Percentiles rank a stretch among this genome's conserved stretches.
Conservation (phyloP, 805 yeast species). For the Zygotorulaspora florentina region DNA sequence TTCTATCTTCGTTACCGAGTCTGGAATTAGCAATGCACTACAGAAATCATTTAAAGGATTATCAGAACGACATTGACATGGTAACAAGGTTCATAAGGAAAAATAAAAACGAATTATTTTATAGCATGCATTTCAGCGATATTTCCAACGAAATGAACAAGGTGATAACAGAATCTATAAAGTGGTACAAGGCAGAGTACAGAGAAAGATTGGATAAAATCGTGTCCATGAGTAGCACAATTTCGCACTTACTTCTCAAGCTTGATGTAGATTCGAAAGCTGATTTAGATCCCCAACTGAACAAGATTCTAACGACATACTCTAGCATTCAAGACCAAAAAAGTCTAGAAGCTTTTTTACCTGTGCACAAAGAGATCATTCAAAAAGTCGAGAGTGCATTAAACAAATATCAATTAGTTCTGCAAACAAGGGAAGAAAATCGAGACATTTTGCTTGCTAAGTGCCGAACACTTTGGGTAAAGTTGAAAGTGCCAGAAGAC, state of each 20-base stretch:
- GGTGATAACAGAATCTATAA: conserved; percentile 7
- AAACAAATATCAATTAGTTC: conserved; percentile 21
- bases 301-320: conserved; percentile 2
- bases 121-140: conserved; percentile 20
- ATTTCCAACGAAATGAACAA: conserved; percentile 13
- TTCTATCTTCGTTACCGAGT: conserved; percentile 19
- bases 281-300: conserved; percentile 12
- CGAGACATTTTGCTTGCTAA: conserved; percentile 31
- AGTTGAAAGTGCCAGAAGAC: conserved; percentile 46
- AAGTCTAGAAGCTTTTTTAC: background rate
- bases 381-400: conserved; percentile 15
- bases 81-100: conserved; percentile 19
- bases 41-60: conserved; percentile 2
- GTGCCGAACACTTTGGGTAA: conserved; percentile 53
- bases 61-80: conserved; percentile 7
- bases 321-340: background rate
- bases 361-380: conserved; percentile 10
- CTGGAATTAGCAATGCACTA: conserved; percentile 7
- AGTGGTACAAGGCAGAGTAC: conserved; percentile 19
- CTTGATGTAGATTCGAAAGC: conserved; percentile 15
- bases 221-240: conserved; percentile 10
- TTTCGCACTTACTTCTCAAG: conserved; percentile 20
- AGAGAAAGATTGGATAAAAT: conserved; percentile 13
- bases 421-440: conserved; percentile 38
- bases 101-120: conserved; percentile 21